A percentile compares a stretch with the other conserved stretches of the same genome.
Conservation (phyloP, 352 stramenopile genomes). For the Globisporangium okanoganense region DNA sequence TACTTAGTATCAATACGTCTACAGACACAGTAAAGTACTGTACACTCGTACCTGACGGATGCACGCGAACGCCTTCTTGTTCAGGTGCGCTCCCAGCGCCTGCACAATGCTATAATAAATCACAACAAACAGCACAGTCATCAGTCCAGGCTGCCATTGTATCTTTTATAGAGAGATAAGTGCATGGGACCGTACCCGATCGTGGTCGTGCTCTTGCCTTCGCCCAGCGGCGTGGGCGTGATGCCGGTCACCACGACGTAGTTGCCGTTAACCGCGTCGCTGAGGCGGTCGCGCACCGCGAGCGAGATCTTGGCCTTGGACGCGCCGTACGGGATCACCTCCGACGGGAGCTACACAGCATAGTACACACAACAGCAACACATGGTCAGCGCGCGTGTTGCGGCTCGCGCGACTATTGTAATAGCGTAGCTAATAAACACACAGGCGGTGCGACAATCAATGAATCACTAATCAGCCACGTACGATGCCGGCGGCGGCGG, state of each 20-base stretch:
- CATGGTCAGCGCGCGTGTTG: background rate
- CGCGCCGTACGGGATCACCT: conserved; percentile 88
- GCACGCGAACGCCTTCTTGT: conserved; percentile 95
- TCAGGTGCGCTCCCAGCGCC: conserved; percentile 89
- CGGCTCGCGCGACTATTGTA: background rate
- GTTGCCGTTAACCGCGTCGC: conserved; percentile 89
- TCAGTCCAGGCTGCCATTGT: background rate
- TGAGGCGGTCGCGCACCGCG: conserved; percentile 84
- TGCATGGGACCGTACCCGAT: conserved; percentile 72
- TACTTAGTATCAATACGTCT: background rate
- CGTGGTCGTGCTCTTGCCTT: conserved; percentile 99
- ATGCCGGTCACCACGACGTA: conserved; percentile 98
- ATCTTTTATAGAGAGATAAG: background rate
- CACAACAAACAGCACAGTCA: conserved; percentile 62
- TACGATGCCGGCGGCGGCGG: conserved; percentile 63
- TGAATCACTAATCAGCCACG: conserved; percentile 11
- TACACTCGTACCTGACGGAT: conserved; percentile 89
- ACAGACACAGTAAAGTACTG: conserved; percentile 23
- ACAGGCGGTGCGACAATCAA: background rate
- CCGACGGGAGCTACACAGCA: conserved; percentile 45
- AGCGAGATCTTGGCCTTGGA: conserved; percentile 94
- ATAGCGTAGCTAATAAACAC: background rate
- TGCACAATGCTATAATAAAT: conserved; percentile 87
- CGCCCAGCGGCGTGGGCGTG: conserved; percentile 96
- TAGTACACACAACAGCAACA: conserved; percentile 18